phyloP scores from a whole-genome alignment of 495 filamentous ascomycete genomes.

The Aspergillus mulundensis region DNA sequence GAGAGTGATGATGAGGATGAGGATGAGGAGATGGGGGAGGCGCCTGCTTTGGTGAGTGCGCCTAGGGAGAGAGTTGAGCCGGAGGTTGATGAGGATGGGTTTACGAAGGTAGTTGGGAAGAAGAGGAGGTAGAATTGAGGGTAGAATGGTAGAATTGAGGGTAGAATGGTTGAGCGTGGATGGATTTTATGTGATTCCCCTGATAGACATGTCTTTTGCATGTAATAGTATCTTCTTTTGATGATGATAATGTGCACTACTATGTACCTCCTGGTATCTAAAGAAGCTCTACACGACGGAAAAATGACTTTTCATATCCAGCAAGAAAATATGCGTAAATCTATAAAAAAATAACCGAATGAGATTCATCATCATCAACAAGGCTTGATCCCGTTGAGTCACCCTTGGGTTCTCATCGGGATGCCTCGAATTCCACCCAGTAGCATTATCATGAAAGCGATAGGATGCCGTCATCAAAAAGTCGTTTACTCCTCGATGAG shows the following conservation, averaged over 20 bases:
- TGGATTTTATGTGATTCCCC: slow-evolving; percentile 1
- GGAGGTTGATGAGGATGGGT: slow-evolving; percentile 89
- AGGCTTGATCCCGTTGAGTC: slow-evolving; percentile 2
- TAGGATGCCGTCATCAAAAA: not conserved
- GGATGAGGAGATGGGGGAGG: slow-evolving; percentile 75
- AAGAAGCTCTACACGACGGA: not conserved
- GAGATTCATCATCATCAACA: slow-evolving; percentile 42
- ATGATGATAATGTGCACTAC: slow-evolving; percentile 1
- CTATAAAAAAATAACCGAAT: slow-evolving; percentile 22
- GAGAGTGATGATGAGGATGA: slow-evolving; percentile 53
- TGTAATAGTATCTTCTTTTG: slow-evolving; percentile 3
- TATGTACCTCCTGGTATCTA: not conserved
- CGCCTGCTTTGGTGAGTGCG: slow-evolving; percentile 54
- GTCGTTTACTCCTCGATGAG: slow-evolving; percentile 47
- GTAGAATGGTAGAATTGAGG: not conserved
- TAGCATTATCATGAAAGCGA: not conserved
- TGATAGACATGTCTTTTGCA: slow-evolving; percentile 6
- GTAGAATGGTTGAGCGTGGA: not conserved
- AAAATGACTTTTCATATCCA: slow-evolving; percentile 23
- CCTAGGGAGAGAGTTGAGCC: slow-evolving; percentile 63
- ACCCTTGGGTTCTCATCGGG: not conserved
- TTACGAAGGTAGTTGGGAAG: slow-evolving; percentile 80
- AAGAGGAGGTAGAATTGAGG: slow-evolving; percentile 47
- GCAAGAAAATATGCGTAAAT: slow-evolving; percentile 18
- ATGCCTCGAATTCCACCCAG: slow-evolving; percentile 11